Evolutionary conservation across 2,329 filamentous ascomycete genomes (phyloP), one percentile per base, ranked within the genome.

Genomic region (Fusarium fracticaudum): DNA sequence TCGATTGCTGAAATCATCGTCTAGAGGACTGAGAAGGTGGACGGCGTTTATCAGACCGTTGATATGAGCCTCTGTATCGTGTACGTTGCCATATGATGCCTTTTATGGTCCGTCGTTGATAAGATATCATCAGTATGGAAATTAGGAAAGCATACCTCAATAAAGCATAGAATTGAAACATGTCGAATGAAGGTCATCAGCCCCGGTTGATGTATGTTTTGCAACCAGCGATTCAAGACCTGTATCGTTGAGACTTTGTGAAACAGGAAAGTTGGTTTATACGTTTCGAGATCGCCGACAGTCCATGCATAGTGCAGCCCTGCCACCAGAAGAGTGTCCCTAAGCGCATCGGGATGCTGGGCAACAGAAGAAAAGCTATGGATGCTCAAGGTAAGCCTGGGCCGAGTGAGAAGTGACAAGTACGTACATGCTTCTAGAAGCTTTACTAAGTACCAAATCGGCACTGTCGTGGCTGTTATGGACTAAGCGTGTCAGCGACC

Each of bases 271-370:
- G 76, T 77, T 5, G 69, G 37, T 1, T 78, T 73, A 11, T 75
- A 78, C 0, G 61, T 69, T 22, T 70, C 29, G 12, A 74, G 51
- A 4, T 76, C 75, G 0, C 76, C 73, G 1, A 71, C 67, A 2
- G 68, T 75, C 75, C 75, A 78, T 13, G 76, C 73, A 22, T 78
- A 77, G 38, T 78, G 76, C 3, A 76, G 6, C 3, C 73, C 71
- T 0, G 76, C 76, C 0, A 78, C 58, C 0, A 78, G 71, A 8
- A 78, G 50, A 9, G 76, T 78, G 20, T 77, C 67, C 3, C 75
- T 67, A 0, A 78, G 59, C 1, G 76, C 40, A 13, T 76, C 73
- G 14, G 76, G 76, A 12, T 75, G 65, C 18, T 77, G 72, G 2
- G 63, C 55, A 5, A 77, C 40, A 26, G 61, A 44, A 17, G 71